Base-by-base conservation (phyloP, 225 moss, liverwort and hornwort genomes). In the Pseudoscleropodium purum region DNA sequence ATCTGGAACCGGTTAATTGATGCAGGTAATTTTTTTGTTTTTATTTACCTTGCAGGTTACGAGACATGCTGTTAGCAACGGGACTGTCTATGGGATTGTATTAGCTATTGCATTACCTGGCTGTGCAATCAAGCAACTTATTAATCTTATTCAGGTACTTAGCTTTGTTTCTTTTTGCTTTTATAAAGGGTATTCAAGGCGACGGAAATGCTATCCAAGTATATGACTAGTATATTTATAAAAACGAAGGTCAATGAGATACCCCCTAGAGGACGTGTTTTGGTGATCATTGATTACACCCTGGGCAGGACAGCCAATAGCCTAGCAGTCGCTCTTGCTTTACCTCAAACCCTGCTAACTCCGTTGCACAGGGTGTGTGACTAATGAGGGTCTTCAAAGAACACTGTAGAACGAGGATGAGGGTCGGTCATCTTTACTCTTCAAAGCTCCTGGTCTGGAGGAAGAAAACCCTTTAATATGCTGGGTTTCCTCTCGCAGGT, bases 111-210 rank as follows among this genome's bases (percentile, higher is more conserved):
- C 98, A 14, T 95, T 96, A 83, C 98, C 98, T 77, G 97, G 98
- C 33, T 97, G 92, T 91, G 95, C 94, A 77, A 96, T 97, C 89
- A 99, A 99, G 87, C 98, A 99, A 89, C 92, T 94, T 85, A 90
- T 99, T 57, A 99, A 99, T 89, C 84, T 97, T 72, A 95, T 99
- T 75, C 98, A 99, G 97, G 97, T 98, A 89, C 17, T 63, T 54
- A n/a, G 17, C 51, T 83, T 75, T 68, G 41, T 81, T 67, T 49
- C 25, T 39, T 87, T 45, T 37, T 79, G 15, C 36, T 39, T 70
- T 64, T 29, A 20, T 59, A 6, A 60, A 24, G 20, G 45, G 33
- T 85, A 18, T 75, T 60, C 10, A 39, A 76, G 63, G 63, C 30
- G n/a, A 51, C 26, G 39, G 57, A 29, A 62, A 61, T 49, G 36